Percentiles rank a stretch among this genome's conserved stretches.
These are phyloP conservation scores for Amylocystis lapponica DNA, from an alignment of 768 basidiomycete genomes.

Conservation along the genomic window DNA sequence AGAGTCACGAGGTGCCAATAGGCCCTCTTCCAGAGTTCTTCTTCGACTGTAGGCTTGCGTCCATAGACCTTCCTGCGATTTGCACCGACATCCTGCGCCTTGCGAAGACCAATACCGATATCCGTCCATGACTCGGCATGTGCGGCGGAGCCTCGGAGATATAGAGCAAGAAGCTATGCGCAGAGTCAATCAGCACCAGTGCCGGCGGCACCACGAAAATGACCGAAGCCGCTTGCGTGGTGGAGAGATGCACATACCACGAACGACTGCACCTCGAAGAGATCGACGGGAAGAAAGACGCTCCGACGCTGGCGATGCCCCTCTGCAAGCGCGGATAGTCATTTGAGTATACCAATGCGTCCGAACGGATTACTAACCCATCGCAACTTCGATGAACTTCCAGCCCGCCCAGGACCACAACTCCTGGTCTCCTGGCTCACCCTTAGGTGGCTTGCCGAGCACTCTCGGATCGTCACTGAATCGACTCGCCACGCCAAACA, in stretches of 20 bases:
- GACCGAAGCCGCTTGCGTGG: neutral
- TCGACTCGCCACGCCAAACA: slow-evolving; percentile 25
- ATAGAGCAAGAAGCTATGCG: slow-evolving; percentile 42
- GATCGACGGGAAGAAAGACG: slow-evolving; percentile 47
- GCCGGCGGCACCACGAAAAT: no score
- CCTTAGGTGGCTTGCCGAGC: slow-evolving; percentile 20
- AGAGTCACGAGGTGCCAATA: slow-evolving; percentile 54
- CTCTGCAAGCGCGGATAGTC: slow-evolving; percentile 29
- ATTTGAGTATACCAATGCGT: neutral
- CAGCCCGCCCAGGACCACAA: slow-evolving; percentile 55
- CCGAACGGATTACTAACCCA: slow-evolving; percentile 32
- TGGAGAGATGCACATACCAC: slow-evolving; percentile 29
- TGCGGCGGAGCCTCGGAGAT: slow-evolving; percentile 41
- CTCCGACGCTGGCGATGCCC: slow-evolving; percentile 46
- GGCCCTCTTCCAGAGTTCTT: slow-evolving; percentile 47
- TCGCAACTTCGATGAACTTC: slow-evolving; percentile 52
- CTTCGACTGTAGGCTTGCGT: slow-evolving; percentile 28
- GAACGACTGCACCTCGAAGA: slow-evolving; percentile 61
- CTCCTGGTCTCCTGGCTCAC: slow-evolving; percentile 9
- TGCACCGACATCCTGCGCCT: slow-evolving; percentile 51
- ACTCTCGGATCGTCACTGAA: slow-evolving; percentile 23
- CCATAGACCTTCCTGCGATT: slow-evolving; percentile 36
- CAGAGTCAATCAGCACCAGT: slow-evolving; percentile 1
- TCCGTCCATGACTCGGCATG: slow-evolving; percentile 42
- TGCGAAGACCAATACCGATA: slow-evolving; percentile 33